Evolutionary conservation across 345 rosid genomes (phyloP).

Genomic region (Populus tremula): DNA sequence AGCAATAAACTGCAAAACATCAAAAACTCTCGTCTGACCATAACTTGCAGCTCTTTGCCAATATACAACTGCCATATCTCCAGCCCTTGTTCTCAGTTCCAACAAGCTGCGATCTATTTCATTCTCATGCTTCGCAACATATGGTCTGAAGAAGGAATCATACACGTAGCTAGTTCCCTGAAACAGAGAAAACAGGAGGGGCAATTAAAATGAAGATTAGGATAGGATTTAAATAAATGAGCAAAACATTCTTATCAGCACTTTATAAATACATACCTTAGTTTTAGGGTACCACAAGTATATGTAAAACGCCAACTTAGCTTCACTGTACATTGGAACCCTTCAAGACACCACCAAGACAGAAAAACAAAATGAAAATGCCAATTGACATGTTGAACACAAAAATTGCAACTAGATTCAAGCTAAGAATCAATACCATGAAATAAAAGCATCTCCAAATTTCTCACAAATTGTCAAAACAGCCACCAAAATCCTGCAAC

Average conservation of each 20-base stretch:
- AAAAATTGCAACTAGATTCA: background rate
- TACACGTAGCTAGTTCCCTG: slow-evolving; percentile 71
- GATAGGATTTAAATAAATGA: background rate
- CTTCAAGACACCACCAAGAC: slow-evolving; percentile 35
- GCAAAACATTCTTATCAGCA: background rate
- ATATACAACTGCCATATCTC: slow-evolving; percentile 47
- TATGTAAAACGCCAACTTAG: slow-evolving; percentile 70
- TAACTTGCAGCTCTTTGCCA: slow-evolving; percentile 57
- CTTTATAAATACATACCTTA: slow-evolving; percentile 39
- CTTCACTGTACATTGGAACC: slow-evolving; percentile 83
- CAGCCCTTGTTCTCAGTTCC: slow-evolving; percentile 54
- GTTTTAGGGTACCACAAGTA: slow-evolving; percentile 91
- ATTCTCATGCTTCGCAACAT: slow-evolving; percentile 53
- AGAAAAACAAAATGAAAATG: slow-evolving; percentile 4
- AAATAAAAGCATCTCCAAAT: slow-evolving; percentile 57
- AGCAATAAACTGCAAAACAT: slow-evolving; percentile 49
- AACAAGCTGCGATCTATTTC: slow-evolving; percentile 61
- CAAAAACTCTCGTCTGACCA: slow-evolving; percentile 49
- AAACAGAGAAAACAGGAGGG: background rate
- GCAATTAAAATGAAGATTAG: background rate
- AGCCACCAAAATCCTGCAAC: slow-evolving; percentile 64
- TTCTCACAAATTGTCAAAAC: slow-evolving; percentile 58
- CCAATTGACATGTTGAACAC: background rate
- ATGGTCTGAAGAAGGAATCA: slow-evolving; percentile 61
- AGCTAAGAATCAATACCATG: slow-evolving; percentile 43